A percentile compares a stretch with the other conserved stretches of the same genome.
phyloP scores from a whole-genome alignment of 768 basidiomycete genomes.

The Candolleomyces eurysporus region DNA sequence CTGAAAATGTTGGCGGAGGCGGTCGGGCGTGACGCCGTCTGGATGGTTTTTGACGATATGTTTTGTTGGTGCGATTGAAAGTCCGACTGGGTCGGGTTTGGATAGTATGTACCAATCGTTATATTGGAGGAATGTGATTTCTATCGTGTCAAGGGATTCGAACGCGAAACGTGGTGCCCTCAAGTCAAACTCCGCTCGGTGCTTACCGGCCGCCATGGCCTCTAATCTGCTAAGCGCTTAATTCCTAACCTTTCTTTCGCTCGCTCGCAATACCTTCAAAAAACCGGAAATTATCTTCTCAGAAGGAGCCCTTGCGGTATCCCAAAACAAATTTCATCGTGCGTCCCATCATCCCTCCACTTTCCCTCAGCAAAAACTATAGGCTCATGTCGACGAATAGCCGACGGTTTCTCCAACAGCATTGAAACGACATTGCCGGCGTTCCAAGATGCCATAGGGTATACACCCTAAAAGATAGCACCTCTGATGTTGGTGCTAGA shows the following conservation, averaged over 20 bases:
- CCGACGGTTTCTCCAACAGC: constrained; percentile 56
- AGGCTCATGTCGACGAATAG: constrained; percentile 91
- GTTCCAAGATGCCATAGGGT: constrained; percentile 95
- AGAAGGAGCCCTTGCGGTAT: constrained; percentile 79
- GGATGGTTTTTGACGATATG: constrained; percentile 82
- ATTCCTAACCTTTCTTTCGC: not conserved
- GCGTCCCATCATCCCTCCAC: constrained; percentile 21
- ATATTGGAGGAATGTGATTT: too few species aligned
- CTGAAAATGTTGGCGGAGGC: constrained; percentile 68
- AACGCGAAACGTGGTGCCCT: too few species aligned
- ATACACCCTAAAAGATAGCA: constrained; percentile 35
- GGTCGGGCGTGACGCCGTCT: constrained; percentile 58
- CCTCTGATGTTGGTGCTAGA: constrained; percentile 19
- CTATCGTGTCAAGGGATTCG: too few species aligned
- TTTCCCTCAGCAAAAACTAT: not conserved
- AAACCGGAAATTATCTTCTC: constrained; percentile 29
- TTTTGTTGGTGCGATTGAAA: too few species aligned
- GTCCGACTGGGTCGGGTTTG: not conserved
- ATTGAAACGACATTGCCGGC: constrained; percentile 74
- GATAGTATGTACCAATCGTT: not conserved
- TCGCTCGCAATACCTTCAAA: constrained; percentile 21
- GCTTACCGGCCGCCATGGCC: constrained; percentile 11
- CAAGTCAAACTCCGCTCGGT: constrained; percentile 18
- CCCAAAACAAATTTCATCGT: constrained; percentile 89
- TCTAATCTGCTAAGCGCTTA: constrained; percentile 1